Conservation (phyloP, 441 rosid genomes). For the Adansonia rubrostipa region DNA sequence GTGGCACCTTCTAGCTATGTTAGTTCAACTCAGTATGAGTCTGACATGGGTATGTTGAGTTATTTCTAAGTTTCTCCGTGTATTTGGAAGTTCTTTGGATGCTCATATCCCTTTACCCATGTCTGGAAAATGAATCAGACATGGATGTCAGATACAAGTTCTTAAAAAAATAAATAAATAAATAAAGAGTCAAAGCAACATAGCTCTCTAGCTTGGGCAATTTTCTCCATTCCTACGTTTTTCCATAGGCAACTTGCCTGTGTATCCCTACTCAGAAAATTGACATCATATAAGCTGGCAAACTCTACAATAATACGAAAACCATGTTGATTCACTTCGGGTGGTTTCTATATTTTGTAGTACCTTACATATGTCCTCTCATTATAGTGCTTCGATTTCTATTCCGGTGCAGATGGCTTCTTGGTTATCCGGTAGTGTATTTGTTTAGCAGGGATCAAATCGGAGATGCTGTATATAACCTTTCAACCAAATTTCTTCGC, state of each 20-base stretch:
- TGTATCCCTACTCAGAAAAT: slow-evolving; percentile 3
- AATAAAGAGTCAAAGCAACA: too few relatives aligned
- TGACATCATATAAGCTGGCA: neutral
- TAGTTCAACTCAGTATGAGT: too few relatives aligned
- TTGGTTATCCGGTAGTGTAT: slow-evolving; percentile 89
- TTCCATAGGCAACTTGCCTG: neutral
- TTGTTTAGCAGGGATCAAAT: slow-evolving; percentile 81
- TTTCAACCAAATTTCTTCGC: slow-evolving; percentile 82
- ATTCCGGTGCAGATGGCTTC: slow-evolving; percentile 73
- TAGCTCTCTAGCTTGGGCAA: neutral
- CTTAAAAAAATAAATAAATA: too few relatives aligned
- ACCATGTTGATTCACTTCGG: neutral
- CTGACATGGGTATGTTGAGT: too few relatives aligned
- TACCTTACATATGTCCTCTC: neutral
- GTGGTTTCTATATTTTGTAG: neutral
- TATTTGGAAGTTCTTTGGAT: too few relatives aligned
- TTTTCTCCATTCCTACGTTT: slow-evolving; percentile 13
- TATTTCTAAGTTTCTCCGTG: too few relatives aligned
- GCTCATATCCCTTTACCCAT: too few relatives aligned
- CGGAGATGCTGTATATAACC: slow-evolving; percentile 78
- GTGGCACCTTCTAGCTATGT: neutral
- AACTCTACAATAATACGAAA: neutral
- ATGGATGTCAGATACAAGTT: too few relatives aligned
- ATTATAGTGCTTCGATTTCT: neutral
- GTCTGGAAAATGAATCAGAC: too few relatives aligned